A percentile compares a stretch with the other conserved stretches of the same genome.
These are phyloP conservation scores for Salix arbutifolia DNA, from an alignment of 345 rosid species.

Conservation along the genomic window DNA sequence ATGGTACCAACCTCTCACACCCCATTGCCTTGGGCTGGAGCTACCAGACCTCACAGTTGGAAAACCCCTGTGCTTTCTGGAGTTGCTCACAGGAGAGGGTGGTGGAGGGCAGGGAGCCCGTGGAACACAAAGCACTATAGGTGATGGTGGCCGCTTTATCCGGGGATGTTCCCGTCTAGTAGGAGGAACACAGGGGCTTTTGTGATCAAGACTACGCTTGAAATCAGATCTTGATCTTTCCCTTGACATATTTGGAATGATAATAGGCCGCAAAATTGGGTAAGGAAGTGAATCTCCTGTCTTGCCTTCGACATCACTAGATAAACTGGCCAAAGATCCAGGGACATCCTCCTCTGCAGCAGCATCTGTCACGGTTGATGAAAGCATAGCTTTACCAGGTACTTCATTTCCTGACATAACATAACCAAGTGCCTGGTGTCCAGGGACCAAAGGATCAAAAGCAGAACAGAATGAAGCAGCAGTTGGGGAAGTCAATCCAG, in stretches of 20 bases:
- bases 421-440: conserved; percentile 81
- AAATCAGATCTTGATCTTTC: conserved; percentile 66
- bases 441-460: conserved; percentile 70
- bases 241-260: conserved; percentile 73
- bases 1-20: conserved; percentile 78
- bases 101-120: conserved; percentile 95
- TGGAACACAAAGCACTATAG: conserved; percentile 93
- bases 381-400: conserved; percentile 58
- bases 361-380: conserved; percentile 51
- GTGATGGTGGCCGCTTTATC: conserved; percentile 93
- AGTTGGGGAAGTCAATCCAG: conserved; percentile 92
- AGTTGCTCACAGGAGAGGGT: conserved; percentile 81
- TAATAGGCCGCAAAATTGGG: conserved; percentile 85
- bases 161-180: conserved; percentile 75
- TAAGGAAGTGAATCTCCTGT: conserved; percentile 71
- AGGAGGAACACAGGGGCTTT: conserved; percentile 79
- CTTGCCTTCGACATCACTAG: conserved; percentile 67
- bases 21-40: conserved; percentile 98
- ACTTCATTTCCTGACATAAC: conserved; percentile 82
- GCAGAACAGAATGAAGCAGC: conserved; percentile 87
- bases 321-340: conserved; percentile 51
- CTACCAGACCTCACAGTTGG: conserved; percentile 98
- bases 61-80: conserved; percentile 84
- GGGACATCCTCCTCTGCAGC: conserved; percentile 61
- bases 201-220: conserved; percentile 57